Evolutionary conservation across 139 green algal genomes (phyloP).

Genomic region (Limnomonas spitsbergensis): DNA sequence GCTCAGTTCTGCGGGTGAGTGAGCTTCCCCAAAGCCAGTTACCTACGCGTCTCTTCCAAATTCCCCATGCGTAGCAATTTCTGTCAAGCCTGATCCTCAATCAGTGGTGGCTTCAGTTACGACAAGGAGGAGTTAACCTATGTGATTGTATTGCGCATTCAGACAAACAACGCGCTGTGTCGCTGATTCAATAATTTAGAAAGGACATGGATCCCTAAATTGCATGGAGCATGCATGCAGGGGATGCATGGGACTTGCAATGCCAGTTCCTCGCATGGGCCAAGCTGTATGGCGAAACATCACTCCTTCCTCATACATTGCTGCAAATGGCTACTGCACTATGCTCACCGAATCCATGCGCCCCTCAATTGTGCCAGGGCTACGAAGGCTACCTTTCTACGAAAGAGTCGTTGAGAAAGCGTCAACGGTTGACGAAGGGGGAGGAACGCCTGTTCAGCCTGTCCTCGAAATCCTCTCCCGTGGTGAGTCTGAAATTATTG

Average conservation of each 20-base stretch:
- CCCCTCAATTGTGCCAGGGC: conserved; percentile 43
- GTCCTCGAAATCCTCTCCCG: conserved; percentile 62
- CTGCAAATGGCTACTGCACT: neutral
- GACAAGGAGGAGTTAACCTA: no score
- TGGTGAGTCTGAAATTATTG: conserved; percentile 44
- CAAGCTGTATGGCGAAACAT: neutral
- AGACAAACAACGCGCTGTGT: no score
- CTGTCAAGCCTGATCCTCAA: neutral
- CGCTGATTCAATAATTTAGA: no score
- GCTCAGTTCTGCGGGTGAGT: conserved; percentile 9
- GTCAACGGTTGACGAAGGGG: conserved; percentile 54
- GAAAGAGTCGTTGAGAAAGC: conserved; percentile 64
- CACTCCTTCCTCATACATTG: neutral
- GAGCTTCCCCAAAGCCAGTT: neutral
- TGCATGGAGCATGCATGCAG: no score
- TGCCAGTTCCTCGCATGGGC: no score
- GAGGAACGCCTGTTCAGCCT: conserved; percentile 74
- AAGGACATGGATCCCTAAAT: no score
- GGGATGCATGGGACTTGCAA: no score
- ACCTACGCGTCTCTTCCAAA: neutral
- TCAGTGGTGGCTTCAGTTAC: no score
- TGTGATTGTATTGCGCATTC: no score
- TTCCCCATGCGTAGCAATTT: neutral
- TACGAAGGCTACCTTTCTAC: conserved; percentile 73
- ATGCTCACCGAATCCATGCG: neutral